Evolutionary conservation across 2,329 filamentous ascomycete genomes (phyloP).

Genomic region (Berkeleyomyces rouxiae): DNA sequence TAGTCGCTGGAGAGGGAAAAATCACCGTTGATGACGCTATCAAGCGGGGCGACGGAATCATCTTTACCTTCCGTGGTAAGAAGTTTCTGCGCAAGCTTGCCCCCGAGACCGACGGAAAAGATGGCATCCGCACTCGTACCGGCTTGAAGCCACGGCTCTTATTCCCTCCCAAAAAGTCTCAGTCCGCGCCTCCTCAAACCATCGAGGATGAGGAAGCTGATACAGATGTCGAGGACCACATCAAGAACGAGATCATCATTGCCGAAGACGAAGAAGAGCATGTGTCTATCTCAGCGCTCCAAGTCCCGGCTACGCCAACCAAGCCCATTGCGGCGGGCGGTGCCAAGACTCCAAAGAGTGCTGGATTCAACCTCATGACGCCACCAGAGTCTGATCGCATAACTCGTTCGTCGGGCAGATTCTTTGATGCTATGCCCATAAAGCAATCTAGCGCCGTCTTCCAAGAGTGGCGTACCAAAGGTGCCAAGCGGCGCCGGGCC

Average conservation of each 20-base stretch:
- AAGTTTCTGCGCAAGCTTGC: conserved; percentile 57
- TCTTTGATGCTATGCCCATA: conserved; percentile 33
- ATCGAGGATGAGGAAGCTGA: conserved; percentile 42
- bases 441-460: conserved; percentile 28
- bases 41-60: conserved; percentile 51
- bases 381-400: conserved; percentile 45
- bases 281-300: background rate
- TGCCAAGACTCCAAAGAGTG: conserved; percentile 34
- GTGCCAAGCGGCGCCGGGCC: conserved; percentile 27
- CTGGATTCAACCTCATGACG: conserved; percentile 39
- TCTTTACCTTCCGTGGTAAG: conserved; percentile 68
- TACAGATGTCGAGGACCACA: conserved; percentile 39
- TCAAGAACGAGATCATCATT: conserved; percentile 19
- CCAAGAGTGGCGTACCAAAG: conserved; percentile 16
- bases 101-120: conserved; percentile 23
- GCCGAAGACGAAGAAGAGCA: conserved; percentile 16
- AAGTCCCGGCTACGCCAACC: conserved; percentile 23
- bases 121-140: conserved; percentile 38
- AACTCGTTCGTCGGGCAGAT: conserved; percentile 39
- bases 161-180: conserved; percentile 36
- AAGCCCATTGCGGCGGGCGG: conserved; percentile 17
- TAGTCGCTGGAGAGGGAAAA: conserved; percentile 39
- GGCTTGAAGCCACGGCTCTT: conserved; percentile 55
- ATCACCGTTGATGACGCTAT: conserved; percentile 46
- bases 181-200: conserved; percentile 26